Evolutionary conservation across 495 filamentous ascomycete genomes (phyloP), one percentile per base, ranked within the genome.

Genomic region (Articulospora tetracladia): DNA sequence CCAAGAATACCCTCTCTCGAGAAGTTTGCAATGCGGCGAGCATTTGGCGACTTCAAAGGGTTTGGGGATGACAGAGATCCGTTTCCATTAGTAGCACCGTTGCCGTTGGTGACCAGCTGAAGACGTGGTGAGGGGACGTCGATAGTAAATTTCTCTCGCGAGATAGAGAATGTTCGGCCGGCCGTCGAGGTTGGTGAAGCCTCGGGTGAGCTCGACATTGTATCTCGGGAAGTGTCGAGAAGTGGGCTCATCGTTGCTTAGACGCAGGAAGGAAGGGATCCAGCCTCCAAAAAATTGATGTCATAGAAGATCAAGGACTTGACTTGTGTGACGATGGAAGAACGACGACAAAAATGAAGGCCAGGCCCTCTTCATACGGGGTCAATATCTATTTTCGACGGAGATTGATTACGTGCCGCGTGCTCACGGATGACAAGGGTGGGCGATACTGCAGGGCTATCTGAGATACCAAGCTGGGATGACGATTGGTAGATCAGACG

Each of bases 1-100:
- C 80, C 80, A 30, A 82, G 72, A 66, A 83, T 83, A 23, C 80
- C 80, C 61, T 83, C 80, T 25, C 79, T 73, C 62, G 77, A 80
- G 72, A 83, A 81, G 67, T 72, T 77, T 30, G 74, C 68, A 36
- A 76, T 73, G 28, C 78, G 76, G 34, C 78, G 64, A 24, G 71
- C 65, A 55, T 70, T 75, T 34, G 80, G 80, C 24, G 80, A 83
- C 64, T 81, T 82, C 55, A 81, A 68, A 49, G 73, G 51, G 59
- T 72, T 71, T 41, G 64, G 64, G 10, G 64, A 62, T 46, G 54
- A 64, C 12, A 66, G 27, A 34, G 41, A 51, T 23, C 59, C 56
- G 50, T 58, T 60, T 22, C 62, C 59, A 41, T 68, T 68, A n/a
- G 15, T 24, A 22, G 17, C 25, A 11, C 20, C n/a, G 41, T 56